Conservation (phyloP, 345 rosid species). For the Laguncularia racemosa region DNA sequence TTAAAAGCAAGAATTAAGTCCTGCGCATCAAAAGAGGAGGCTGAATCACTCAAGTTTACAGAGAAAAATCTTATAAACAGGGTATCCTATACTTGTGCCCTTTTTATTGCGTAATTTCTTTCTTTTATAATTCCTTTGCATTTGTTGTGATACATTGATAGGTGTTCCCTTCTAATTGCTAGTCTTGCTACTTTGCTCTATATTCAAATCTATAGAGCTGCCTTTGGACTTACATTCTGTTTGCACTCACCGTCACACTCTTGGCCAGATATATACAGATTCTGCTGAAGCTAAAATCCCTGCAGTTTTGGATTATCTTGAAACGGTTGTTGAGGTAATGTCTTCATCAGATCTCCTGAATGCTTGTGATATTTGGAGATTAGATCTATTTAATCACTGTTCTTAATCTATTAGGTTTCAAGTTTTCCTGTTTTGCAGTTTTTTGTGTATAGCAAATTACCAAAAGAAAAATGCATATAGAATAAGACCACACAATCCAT, state of each 20-base stretch:
- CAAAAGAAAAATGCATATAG: too few species aligned
- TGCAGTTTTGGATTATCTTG: slow-evolving; percentile 78
- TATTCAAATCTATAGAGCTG: too few species aligned
- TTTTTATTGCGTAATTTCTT: too few species aligned
- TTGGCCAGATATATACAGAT: slow-evolving; percentile 74
- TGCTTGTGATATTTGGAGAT: neutral
- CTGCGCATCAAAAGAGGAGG: slow-evolving; percentile 68
- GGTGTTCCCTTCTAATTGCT: too few species aligned
- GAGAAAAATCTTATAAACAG: slow-evolving; percentile 80
- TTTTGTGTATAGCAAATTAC: too few species aligned
- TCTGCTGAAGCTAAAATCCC: slow-evolving; percentile 94
- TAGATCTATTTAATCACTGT: too few species aligned
- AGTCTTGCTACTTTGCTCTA: too few species aligned
- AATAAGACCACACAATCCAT: too few species aligned
- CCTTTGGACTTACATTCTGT: neutral
- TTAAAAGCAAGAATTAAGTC: slow-evolving; percentile 59
- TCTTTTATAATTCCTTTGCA: too few species aligned
- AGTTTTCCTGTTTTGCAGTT: neutral
- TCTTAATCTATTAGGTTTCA: too few species aligned
- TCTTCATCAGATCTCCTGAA: neutral
- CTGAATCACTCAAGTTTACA: slow-evolving; percentile 54
- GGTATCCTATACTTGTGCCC: slow-evolving; percentile 29
- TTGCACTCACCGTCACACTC: neutral
- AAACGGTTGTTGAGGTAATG: slow-evolving; percentile 75
- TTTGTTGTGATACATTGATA: too few species aligned